phyloP scores from a whole-genome alignment of 768 basidiomycete genomes.

The Kwoniella sp. region DNA sequence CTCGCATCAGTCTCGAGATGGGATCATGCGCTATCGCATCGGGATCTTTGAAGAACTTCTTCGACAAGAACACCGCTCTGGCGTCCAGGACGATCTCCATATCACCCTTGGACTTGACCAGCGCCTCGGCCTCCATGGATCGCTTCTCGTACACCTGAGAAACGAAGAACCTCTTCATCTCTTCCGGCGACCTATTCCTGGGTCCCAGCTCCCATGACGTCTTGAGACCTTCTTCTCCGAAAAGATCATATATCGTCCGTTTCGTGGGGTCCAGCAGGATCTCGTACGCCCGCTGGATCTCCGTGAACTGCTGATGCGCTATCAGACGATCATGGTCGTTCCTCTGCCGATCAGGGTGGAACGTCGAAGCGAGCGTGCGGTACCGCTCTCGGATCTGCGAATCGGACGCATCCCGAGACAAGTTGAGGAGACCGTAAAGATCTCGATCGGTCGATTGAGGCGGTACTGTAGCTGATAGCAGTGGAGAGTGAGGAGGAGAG shows the following conservation, averaged over 20 bases:
- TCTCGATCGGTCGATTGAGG: conserved; percentile 23
- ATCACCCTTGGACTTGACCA: conserved; percentile 54
- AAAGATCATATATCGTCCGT: conserved; percentile 71
- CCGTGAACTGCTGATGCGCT: conserved; percentile 70
- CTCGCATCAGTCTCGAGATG: conserved; percentile 35
- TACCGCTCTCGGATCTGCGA: conserved; percentile 76
- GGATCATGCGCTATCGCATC: conserved; percentile 37
- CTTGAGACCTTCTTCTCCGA: conserved; percentile 63
- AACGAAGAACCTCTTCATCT: conserved; percentile 50
- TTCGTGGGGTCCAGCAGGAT: conserved; percentile 67
- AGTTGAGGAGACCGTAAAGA: conserved; percentile 69
- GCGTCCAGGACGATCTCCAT: conserved; percentile 51
- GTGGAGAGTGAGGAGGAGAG: conserved; percentile 40
- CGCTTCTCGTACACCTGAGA: conserved; percentile 48
- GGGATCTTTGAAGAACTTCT: conserved; percentile 41
- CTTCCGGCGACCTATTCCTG: conserved; percentile 53
- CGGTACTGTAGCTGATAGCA: conserved; percentile 22
- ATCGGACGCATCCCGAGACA: conserved; percentile 67
- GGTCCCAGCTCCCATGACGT: conserved; percentile 56
- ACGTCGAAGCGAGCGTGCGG: conserved; percentile 70
- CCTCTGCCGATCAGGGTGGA: conserved; percentile 82
- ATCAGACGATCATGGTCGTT: conserved; percentile 63
- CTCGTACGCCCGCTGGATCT: conserved; percentile 82
- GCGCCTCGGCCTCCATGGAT: conserved; percentile 42
- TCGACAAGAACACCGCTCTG: conserved; percentile 49